phyloP scores from a whole-genome alignment of 768 basidiomycete genomes.

The Leccinellum luteum region DNA sequence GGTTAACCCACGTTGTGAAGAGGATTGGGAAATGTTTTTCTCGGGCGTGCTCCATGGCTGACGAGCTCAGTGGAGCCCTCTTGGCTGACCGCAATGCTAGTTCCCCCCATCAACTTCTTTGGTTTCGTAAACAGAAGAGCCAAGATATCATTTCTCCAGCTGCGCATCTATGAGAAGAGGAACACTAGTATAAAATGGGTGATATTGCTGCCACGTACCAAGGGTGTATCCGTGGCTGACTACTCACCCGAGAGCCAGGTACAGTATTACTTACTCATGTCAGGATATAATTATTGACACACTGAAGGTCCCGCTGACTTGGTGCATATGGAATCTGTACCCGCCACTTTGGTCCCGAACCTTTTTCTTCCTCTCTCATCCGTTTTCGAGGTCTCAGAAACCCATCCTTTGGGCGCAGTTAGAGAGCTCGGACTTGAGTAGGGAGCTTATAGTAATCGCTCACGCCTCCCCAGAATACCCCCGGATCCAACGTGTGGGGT shows the following conservation, averaged over 20 bases:
- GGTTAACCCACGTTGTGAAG: constrained; percentile 25
- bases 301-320: constrained; percentile 6
- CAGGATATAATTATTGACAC: constrained; percentile 9
- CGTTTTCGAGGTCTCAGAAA: neutral
- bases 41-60: neutral
- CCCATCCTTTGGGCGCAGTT: constrained; percentile 6
- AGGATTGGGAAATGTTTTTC: neutral
- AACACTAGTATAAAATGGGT: constrained; percentile 5
- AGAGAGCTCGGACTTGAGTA: constrained; percentile 6
- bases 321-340: constrained; percentile 16
- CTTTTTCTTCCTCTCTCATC: neutral
- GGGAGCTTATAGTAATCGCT: neutral
- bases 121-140: constrained; percentile 11
- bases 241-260: constrained; percentile 2
- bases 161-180: constrained; percentile 6
- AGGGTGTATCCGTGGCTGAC: neutral
- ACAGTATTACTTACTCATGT: constrained; percentile 11
- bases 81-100: neutral
- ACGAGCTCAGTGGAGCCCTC: constrained; percentile 1
- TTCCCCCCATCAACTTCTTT: constrained; percentile 11
- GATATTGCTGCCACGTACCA: constrained; percentile 22
- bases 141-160: constrained; percentile 10
- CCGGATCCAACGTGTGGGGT: neutral
- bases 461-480: neutral
- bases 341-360: neutral